phyloP scores from a whole-genome alignment of 2,329 filamentous ascomycete species.

The Colletotrichum brevisporum region DNA sequence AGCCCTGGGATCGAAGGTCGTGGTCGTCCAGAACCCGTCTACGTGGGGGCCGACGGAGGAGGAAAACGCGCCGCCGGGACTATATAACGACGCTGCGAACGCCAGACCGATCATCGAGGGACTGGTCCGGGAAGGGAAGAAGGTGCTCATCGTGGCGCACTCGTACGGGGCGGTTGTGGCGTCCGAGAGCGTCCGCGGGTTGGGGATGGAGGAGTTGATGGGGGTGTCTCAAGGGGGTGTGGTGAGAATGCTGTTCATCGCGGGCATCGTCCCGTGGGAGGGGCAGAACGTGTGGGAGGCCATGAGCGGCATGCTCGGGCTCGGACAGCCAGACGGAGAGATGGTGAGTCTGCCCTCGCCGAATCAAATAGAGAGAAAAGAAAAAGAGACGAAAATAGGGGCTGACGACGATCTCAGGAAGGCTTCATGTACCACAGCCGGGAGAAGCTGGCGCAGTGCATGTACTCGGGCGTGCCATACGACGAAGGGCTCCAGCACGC shows the following conservation, averaged over 20 bases:
- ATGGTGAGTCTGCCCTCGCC: background rate
- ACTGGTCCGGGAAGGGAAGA: slow-evolving; percentile 15
- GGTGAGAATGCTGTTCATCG: slow-evolving; percentile 27
- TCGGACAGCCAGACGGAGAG: background rate
- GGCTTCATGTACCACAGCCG: slow-evolving; percentile 9
- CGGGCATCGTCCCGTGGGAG: slow-evolving; percentile 20
- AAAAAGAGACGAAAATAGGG: too few species aligned
- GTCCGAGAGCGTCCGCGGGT: background rate
- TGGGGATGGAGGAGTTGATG: slow-evolving; percentile 12
- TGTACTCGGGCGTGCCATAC: slow-evolving; percentile 6
- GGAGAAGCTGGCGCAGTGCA: slow-evolving; percentile 8
- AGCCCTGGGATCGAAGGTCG: slow-evolving; percentile 2
- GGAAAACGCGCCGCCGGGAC: background rate
- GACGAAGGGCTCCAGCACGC: background rate
- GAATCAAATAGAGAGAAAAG: too few species aligned
- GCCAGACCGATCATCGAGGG: background rate
- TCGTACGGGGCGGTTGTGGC: slow-evolving; percentile 16
- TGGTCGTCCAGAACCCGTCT: slow-evolving; percentile 18
- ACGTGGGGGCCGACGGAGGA: background rate
- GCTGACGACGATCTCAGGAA: slow-evolving; percentile 3
- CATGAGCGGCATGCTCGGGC: background rate
- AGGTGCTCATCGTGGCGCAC: slow-evolving; percentile 21
- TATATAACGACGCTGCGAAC: slow-evolving; percentile 25
- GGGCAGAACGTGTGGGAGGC: slow-evolving; percentile 13
- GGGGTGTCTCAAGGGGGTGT: slow-evolving; percentile 4